Conservation (phyloP, 306 rosid species). For the Gillenia trifoliata region DNA sequence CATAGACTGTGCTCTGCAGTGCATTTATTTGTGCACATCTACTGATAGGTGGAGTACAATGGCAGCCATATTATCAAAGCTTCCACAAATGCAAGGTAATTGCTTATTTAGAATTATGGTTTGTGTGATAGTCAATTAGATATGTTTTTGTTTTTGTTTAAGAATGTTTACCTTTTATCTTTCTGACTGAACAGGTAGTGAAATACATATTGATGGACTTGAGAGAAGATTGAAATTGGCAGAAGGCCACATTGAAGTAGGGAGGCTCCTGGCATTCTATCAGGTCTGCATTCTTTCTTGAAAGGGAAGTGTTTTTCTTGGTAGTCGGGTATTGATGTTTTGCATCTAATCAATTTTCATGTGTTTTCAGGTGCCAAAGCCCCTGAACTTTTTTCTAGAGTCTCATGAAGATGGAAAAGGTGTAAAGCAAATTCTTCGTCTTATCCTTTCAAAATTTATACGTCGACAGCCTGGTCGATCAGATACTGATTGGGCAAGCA, state of each 20-base stretch:
- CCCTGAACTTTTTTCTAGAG: constrained; percentile 69
- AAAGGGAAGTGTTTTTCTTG: neutral
- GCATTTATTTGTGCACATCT: constrained; percentile 74
- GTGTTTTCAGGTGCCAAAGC: constrained; percentile 80
- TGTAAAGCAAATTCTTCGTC: constrained; percentile 94
- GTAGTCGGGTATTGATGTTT: neutral
- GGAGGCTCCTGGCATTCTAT: constrained; percentile 84
- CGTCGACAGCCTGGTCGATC: constrained; percentile 88
- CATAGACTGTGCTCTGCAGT: constrained; percentile 81
- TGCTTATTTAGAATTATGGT: constrained; percentile 21
- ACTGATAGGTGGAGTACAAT: constrained; percentile 90
- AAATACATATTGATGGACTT: constrained; percentile 37
- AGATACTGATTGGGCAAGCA: constrained; percentile 94
- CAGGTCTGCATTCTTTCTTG: constrained; percentile 52
- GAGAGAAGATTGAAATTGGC: constrained; percentile 70
- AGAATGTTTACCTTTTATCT: neutral
- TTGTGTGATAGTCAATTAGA: constrained; percentile 18
- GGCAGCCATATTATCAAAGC: constrained; percentile 73
- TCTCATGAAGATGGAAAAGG: constrained; percentile 78
- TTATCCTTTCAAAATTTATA: constrained; percentile 81
- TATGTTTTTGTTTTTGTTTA: neutral
- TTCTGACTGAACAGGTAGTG: constrained; percentile 45
- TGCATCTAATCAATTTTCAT: neutral
- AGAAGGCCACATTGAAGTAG: constrained; percentile 92
- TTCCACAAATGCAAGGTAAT: constrained; percentile 78